Percentiles rank a stretch among this genome's conserved stretches.
phyloP scores from a whole-genome alignment of 2,329 filamentous ascomycete species.

The Neofusicoccum umdonicola region DNA sequence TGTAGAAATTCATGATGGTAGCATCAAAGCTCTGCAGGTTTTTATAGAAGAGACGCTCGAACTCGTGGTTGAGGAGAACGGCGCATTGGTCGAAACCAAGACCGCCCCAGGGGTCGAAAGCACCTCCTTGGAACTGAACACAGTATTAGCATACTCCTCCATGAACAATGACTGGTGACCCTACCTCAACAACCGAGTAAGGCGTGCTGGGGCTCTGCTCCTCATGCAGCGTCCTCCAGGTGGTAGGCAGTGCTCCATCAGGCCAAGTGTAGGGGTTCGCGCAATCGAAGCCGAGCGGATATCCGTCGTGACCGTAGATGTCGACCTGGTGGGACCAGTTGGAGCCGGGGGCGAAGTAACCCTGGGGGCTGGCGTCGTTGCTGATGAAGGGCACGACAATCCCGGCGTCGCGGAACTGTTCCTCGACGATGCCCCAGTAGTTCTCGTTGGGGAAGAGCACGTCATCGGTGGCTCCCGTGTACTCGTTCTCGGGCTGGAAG shows the following conservation, averaged over 20 bases:
- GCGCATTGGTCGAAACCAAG: slow-evolving; percentile 66
- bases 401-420: slow-evolving; percentile 66
- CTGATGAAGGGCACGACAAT: slow-evolving; percentile 72
- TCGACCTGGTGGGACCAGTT: slow-evolving; percentile 49
- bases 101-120: slow-evolving; percentile 74
- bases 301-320: slow-evolving; percentile 66
- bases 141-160: slow-evolving; percentile 13
- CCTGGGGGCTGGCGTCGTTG: slow-evolving; percentile 65
- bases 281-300: slow-evolving; percentile 61
- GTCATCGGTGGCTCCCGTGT: slow-evolving; percentile 52
- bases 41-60: slow-evolving; percentile 77
- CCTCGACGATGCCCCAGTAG: slow-evolving; percentile 69
- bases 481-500: slow-evolving; percentile 81
- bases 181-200: slow-evolving; percentile 60
- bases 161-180: slow-evolving; percentile 17
- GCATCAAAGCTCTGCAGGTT: slow-evolving; percentile 66
- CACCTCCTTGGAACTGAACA: slow-evolving; percentile 64
- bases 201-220: slow-evolving; percentile 64
- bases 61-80: slow-evolving; percentile 67
- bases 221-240: slow-evolving; percentile 55
- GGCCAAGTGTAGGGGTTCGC: slow-evolving; percentile 64
- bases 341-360: slow-evolving; percentile 63
- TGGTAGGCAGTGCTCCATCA: slow-evolving; percentile 53
- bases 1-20: slow-evolving; percentile 71
- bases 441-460: slow-evolving; percentile 62